Base-by-base conservation (phyloP, 208 protist genomes). In the Sergeia podlipaevii region DNA sequence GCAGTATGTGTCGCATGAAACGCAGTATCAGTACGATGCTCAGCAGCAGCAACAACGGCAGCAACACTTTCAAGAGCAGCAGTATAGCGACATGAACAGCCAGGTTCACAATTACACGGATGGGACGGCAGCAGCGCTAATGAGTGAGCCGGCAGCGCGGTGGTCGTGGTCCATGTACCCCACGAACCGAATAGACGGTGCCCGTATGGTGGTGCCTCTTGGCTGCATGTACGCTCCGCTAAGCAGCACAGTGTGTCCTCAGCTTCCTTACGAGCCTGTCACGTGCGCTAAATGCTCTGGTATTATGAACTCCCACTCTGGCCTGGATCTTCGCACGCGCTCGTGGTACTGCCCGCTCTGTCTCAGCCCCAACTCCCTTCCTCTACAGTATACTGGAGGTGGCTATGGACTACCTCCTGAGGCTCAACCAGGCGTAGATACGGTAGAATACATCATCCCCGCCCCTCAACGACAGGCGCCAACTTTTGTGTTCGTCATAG, bases 151-250 rank as follows among this genome's bases (percentile, higher is more conserved):
- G 13, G 52, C 72, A 7, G 72, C 67, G 26, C 88, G 97, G 39
- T 98, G 97, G 80, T 97, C 92, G 13, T 99, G 96, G 95, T 96
- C 95, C 62, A 60, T 95, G 3, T 98, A 94, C 80, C 97, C 97
- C 24, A 83, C 83, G 6, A 95, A 86, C 45, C 84, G 95, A 17
- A 51, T 99, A n/a, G 97, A 99, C 47, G 91, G 89, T 2, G 88
- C 91, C 3, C 81, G 89, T 24, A 88, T 98, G 77, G 85, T 99
- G 21, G 87, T 98, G 2, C 97, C 97, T 20, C 80, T 99, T 26
- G 97, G 94, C 10, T 97, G 88, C 54, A 63, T 99, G 38, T 99
- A 98, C 77, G 97, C 97, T 15, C 98, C 98, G 17, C 74, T 99
- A 29, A 97, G 95, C 49, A 47, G 78, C 41, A n/a, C n/a, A n/a